A percentile compares a stretch with the other conserved stretches of the same genome.
Evolutionary conservation across 2,329 filamentous ascomycete species (phyloP).

Genomic region (Aspergillus sp.): DNA sequence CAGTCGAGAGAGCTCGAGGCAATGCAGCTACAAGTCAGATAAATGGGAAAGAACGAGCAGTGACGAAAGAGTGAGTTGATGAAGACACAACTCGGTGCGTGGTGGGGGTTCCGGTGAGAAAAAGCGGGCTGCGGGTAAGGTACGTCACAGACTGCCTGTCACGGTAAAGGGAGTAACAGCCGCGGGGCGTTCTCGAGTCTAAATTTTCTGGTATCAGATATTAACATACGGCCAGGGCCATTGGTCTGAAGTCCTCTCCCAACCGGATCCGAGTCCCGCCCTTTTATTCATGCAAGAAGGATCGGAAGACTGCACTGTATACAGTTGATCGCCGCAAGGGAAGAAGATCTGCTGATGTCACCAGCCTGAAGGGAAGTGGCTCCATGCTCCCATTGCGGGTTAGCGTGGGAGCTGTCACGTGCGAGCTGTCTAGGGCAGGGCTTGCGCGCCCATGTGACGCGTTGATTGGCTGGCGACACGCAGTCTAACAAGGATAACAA

Average conservation of each 20-base stretch:
- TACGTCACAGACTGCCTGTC: constrained; percentile 21
- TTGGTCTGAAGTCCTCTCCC: neutral
- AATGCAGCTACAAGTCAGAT: constrained; percentile 9
- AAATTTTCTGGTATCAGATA: neutral
- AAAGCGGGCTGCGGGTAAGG: constrained; percentile 28
- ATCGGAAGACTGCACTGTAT: neutral
- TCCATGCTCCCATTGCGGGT: neutral
- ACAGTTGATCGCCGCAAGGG: neutral
- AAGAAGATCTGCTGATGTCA: constrained; percentile 16
- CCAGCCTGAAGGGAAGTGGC: neutral
- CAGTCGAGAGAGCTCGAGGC: constrained; percentile 4
- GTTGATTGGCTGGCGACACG: neutral
- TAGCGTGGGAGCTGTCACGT: constrained; percentile 13
- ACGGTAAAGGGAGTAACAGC: too few species aligned
- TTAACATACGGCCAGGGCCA: neutral
- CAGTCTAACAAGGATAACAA: neutral
- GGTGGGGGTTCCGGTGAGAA: constrained; percentile 38
- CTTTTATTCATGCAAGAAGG: neutral
- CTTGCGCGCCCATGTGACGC: neutral
- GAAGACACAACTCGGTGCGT: constrained; percentile 17
- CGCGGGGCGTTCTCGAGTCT: neutral
- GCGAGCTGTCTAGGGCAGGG: neutral
- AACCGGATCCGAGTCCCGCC: too few species aligned
- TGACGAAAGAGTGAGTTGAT: constrained; percentile 12
- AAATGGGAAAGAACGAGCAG: constrained; percentile 7